phyloP scores from a whole-genome alignment of 2,329 filamentous ascomycete species.

The Zymoseptoria pseudotritici region DNA sequence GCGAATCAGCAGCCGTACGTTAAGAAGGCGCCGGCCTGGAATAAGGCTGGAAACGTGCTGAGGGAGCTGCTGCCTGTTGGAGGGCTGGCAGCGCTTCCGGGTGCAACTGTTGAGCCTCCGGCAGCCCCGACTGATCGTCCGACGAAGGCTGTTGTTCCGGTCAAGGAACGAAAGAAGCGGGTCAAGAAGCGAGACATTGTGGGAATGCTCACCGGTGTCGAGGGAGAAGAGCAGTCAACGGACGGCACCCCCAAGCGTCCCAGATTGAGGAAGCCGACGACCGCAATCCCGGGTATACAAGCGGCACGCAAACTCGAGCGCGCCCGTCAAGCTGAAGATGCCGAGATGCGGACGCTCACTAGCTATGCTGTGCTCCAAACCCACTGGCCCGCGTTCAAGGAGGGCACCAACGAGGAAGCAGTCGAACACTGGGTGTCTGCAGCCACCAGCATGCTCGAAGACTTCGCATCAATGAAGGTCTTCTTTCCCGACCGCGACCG shows the following conservation, averaged over 20 bases:
- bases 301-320: slow-evolving; percentile 8
- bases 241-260: slow-evolving; percentile 8
- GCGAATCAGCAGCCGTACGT: not conserved
- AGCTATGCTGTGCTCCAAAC: slow-evolving; percentile 35
- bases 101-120: not conserved
- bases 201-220: not conserved
- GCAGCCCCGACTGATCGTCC: not conserved
- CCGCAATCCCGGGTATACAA: slow-evolving; percentile 3
- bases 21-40: not conserved
- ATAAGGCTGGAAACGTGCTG: not conserved
- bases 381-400: slow-evolving; percentile 36
- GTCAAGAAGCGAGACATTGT: slow-evolving; percentile 4
- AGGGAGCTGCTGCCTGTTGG: not conserved
- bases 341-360: slow-evolving; percentile 19
- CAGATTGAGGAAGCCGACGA: slow-evolving; percentile 10
- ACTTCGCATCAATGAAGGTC: slow-evolving; percentile 52
- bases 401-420: slow-evolving; percentile 40
- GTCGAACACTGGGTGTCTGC: slow-evolving; percentile 52
- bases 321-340: slow-evolving; percentile 13
- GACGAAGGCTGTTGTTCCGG: not conserved
- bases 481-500: slow-evolving; percentile 50
- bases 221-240: not conserved
- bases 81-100: not conserved
- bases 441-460: slow-evolving; percentile 50
- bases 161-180: slow-evolving; percentile 6